Evolutionary conservation across 352 stramenopile species (phyloP).

Genomic region (Globisporangium sylvaticum): DNA sequence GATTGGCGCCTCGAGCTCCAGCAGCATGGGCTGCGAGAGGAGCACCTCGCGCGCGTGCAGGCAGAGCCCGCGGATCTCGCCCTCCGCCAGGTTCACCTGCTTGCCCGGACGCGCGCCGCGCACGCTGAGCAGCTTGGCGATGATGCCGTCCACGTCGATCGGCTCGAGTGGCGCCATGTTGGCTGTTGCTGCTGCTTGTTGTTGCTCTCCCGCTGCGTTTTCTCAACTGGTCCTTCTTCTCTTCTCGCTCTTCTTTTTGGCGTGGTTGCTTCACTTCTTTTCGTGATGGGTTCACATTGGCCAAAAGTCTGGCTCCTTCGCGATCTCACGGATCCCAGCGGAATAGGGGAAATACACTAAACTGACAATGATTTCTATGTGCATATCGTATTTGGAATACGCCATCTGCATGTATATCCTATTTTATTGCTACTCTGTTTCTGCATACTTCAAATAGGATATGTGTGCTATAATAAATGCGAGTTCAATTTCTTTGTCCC

Average conservation of each 20-base stretch:
- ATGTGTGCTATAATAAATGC: no score
- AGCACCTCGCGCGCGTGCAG: slow-evolving; percentile 93
- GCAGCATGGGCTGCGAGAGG: slow-evolving; percentile 97
- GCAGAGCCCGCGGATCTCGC: slow-evolving; percentile 97
- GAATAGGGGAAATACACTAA: no score
- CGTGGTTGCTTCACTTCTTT: no score
- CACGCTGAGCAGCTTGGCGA: slow-evolving; percentile 90
- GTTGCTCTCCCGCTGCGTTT: background rate
- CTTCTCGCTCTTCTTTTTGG: no score
- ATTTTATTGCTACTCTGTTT: no score
- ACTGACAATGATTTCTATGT: no score
- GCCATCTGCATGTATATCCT: no score
- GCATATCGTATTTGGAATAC: no score
- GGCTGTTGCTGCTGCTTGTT: background rate
- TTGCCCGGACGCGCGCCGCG: slow-evolving; percentile 64
- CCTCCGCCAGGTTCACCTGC: slow-evolving; percentile 95
- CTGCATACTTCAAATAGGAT: no score
- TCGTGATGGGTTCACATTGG: background rate
- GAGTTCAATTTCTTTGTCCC: no score
- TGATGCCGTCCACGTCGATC: slow-evolving; percentile 85
- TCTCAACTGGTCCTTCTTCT: no score
- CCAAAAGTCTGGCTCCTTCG: background rate
- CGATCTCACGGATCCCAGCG: no score
- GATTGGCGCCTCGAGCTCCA: slow-evolving; percentile 98
- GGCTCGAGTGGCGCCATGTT: slow-evolving; percentile 56